Evolutionary conservation across 495 filamentous ascomycete species (phyloP).

Genomic region (Thermothielavioides terrestris): DNA sequence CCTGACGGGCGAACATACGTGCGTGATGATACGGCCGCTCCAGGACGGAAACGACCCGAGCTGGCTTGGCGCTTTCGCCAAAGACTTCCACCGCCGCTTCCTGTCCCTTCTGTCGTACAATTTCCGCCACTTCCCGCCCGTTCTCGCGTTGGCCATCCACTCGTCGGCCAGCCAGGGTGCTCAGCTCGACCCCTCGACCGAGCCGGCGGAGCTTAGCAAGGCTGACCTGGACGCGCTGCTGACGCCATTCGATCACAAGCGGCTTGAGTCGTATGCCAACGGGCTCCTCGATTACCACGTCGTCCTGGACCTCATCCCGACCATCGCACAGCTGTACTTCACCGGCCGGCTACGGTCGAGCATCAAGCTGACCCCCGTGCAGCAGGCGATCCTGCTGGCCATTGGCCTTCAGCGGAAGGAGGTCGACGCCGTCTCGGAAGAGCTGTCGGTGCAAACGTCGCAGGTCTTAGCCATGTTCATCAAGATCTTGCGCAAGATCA

Average conservation of each 20-base stretch:
- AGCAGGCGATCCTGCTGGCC: conserved; percentile 76
- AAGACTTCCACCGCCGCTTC: conserved; percentile 90
- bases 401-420: conserved; percentile 85
- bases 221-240: conserved; percentile 61
- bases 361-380: conserved; percentile 66
- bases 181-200: conserved; percentile 44
- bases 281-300: conserved; percentile 97
- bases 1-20: conserved; percentile 93
- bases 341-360: conserved; percentile 56
- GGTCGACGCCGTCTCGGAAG: conserved; percentile 70
- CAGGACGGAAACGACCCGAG: conserved; percentile 54
- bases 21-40: conserved; percentile 86
- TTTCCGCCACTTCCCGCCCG: conserved; percentile 76
- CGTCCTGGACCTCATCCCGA: conserved; percentile 85
- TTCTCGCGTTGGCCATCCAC: conserved; percentile 78
- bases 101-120: conserved; percentile 80
- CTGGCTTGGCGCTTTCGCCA: conserved; percentile 84
- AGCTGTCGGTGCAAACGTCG: conserved; percentile 60
- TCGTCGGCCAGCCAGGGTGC: conserved; percentile 74
- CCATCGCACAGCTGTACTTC: conserved; percentile 74
- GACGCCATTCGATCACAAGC: conserved; percentile 88
- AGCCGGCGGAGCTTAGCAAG: conserved; percentile 53
- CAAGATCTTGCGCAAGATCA: conserved; percentile 84
- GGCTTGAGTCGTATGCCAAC: conserved; percentile 88
- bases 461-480: conserved; percentile 95